phyloP scores from a whole-genome alignment of 352 stramenopile species.

The Phytophthora uliginosa region DNA sequence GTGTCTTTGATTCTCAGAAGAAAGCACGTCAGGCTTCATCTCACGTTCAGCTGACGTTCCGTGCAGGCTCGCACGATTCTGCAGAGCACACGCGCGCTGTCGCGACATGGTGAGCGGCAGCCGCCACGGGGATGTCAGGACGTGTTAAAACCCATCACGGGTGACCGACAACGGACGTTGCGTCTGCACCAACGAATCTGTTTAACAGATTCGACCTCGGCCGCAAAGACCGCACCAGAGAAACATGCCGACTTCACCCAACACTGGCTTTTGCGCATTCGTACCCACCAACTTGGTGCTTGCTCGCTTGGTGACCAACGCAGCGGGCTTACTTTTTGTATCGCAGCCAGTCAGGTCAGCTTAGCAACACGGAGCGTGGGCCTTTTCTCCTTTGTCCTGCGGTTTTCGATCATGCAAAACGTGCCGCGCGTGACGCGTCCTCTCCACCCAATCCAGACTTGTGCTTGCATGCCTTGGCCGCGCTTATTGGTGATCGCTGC shows the following conservation, averaged over 20 bases:
- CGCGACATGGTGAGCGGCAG: slow-evolving; percentile 5
- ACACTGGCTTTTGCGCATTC: background rate
- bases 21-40: slow-evolving; percentile 23
- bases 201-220: slow-evolving; percentile 18
- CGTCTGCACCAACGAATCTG: background rate
- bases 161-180: background rate
- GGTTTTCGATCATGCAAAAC: slow-evolving; percentile 21
- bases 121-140: slow-evolving; percentile 4
- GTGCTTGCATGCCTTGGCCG: background rate
- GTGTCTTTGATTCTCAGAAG: background rate
- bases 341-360: slow-evolving; percentile 4
- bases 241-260: slow-evolving; percentile 5
- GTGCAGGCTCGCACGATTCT: slow-evolving; percentile 8
- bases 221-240: slow-evolving; percentile 12
- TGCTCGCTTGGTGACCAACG: background rate
- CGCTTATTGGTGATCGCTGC: slow-evolving; percentile 14
- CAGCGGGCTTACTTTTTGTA: background rate
- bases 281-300: slow-evolving; percentile 4
- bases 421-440: slow-evolving; percentile 22
- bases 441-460: slow-evolving; percentile 17
- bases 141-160: background rate
- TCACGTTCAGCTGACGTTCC: background rate
- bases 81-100: background rate
- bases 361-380: slow-evolving; percentile 7
- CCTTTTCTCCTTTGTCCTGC: slow-evolving; percentile 16